These are phyloP conservation scores for Psilocybe tampanensis DNA, from an alignment of 768 basidiomycete species.

Conservation along the genomic window DNA sequence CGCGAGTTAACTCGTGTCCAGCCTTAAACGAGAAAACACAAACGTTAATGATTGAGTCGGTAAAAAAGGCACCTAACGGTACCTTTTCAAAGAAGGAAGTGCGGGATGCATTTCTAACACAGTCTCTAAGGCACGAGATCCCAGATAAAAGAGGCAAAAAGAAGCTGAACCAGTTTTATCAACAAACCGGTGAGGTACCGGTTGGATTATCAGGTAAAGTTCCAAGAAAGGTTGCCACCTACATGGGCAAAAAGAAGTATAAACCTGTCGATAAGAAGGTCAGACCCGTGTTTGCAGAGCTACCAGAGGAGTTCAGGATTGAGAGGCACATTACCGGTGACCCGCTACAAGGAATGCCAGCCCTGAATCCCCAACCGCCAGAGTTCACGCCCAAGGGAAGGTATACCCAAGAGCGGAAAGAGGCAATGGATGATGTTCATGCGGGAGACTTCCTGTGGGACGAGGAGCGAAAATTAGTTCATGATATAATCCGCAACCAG, in stretches of 20 bases:
- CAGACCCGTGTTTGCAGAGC: not conserved
- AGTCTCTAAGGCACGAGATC: too few relatives aligned
- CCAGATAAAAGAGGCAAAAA: not conserved
- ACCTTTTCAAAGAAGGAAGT: too few relatives aligned
- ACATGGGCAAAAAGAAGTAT: not conserved
- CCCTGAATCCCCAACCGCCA: not conserved
- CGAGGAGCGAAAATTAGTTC: conserved; percentile 16
- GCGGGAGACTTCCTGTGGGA: conserved; percentile 15
- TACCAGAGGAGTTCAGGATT: not conserved
- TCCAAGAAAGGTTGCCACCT: not conserved
- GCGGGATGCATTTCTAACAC: too few relatives aligned
- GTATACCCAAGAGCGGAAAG: conserved; percentile 20
- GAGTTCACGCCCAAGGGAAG: conserved; percentile 18
- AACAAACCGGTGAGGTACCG: not conserved
- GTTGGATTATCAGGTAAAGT: too few relatives aligned
- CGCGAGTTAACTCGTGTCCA: too few relatives aligned
- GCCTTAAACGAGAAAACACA: too few relatives aligned
- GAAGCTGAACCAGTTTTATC: not conserved
- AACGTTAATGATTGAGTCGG: too few relatives aligned
- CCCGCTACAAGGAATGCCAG: not conserved
- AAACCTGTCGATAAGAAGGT: not conserved
- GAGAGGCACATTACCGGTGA: not conserved
- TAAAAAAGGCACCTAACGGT: too few relatives aligned
- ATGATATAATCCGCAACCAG: conserved; percentile 5
- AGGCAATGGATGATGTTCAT: conserved; percentile 23